Evolutionary conservation across 441 rosid genomes (phyloP).

Genomic region (Isatis lusitanica): DNA sequence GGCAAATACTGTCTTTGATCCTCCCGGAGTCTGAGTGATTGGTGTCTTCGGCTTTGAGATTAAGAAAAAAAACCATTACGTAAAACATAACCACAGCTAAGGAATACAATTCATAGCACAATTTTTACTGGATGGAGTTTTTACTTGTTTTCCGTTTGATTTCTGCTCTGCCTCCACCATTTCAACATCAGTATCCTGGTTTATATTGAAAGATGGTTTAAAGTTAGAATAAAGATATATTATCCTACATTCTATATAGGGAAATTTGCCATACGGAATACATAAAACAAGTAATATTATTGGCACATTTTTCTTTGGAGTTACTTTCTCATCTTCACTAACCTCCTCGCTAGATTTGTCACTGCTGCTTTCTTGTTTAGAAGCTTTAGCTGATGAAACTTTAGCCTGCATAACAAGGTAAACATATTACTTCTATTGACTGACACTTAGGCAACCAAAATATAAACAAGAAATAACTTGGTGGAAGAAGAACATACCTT

Average conservation of each 20-base stretch:
- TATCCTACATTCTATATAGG: neutral
- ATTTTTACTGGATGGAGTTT: neutral
- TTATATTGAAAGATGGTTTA: neutral
- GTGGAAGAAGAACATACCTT: slow-evolving; percentile 19
- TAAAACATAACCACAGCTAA: slow-evolving; percentile 17
- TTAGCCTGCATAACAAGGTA: slow-evolving; percentile 24
- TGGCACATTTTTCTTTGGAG: slow-evolving; percentile 56
- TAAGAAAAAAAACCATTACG: neutral
- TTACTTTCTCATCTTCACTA: slow-evolving; percentile 52
- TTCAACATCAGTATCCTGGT: slow-evolving; percentile 52
- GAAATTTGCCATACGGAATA: neutral
- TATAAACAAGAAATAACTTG: neutral
- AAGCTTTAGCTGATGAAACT: slow-evolving; percentile 16
- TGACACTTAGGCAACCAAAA: neutral
- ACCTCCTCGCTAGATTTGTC: slow-evolving; percentile 51
- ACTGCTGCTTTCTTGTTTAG: slow-evolving; percentile 42
- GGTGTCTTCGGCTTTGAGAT: slow-evolving; percentile 35
- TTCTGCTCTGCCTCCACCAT: slow-evolving; percentile 60
- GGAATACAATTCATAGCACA: neutral
- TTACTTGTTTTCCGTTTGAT: slow-evolving; percentile 24
- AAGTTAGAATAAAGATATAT: neutral
- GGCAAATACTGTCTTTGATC: slow-evolving; percentile 61
- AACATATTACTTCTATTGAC: neutral
- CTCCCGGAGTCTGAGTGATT: slow-evolving; percentile 42
- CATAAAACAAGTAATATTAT: neutral